Conservation (phyloP, 768 basidiomycete species). For the Boletus eberwhitei region DNA sequence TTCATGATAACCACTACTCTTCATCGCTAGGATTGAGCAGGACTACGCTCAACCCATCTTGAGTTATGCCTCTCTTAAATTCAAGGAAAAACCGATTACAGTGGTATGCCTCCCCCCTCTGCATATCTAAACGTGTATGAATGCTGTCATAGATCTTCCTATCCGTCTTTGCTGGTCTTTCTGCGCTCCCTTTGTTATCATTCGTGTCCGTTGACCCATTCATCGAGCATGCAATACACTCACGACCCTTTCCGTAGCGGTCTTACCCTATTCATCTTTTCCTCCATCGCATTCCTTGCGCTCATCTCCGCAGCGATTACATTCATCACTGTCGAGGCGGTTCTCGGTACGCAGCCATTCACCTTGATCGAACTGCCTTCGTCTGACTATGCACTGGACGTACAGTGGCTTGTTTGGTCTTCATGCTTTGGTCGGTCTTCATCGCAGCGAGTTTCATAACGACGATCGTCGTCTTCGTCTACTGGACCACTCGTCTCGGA, state of each 20-base stretch:
- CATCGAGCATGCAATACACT: conserved; percentile 6
- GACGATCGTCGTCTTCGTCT: conserved; percentile 26
- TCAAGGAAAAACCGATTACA: conserved; percentile 23
- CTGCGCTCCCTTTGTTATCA: conserved; percentile 32
- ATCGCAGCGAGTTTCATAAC: conserved; percentile 36
- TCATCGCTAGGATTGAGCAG: conserved; percentile 38
- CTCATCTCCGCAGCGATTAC: conserved; percentile 32
- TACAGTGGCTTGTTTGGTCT: conserved; percentile 34
- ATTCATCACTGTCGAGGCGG: conserved; percentile 30
- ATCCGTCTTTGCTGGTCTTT: conserved; percentile 37
- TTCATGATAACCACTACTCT: neutral
- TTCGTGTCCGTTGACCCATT: conserved; percentile 37
- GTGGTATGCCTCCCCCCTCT: conserved; percentile 18
- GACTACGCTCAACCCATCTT: conserved; percentile 43
- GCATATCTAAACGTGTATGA: neutral
- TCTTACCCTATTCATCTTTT: conserved; percentile 35
- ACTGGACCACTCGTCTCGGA: conserved; percentile 34
- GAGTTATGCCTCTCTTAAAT: conserved; percentile 14
- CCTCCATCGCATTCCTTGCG: conserved; percentile 37
- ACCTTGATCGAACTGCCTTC: neutral
- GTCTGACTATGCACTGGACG: neutral
- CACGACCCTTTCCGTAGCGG: conserved; percentile 15
- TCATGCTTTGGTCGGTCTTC: conserved; percentile 32
- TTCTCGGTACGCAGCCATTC: conserved; percentile 23
- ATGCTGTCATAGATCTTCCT: conserved; percentile 37